Base-by-base conservation (phyloP, 179 eudicot genomes). In the Beta macrorhiza region DNA sequence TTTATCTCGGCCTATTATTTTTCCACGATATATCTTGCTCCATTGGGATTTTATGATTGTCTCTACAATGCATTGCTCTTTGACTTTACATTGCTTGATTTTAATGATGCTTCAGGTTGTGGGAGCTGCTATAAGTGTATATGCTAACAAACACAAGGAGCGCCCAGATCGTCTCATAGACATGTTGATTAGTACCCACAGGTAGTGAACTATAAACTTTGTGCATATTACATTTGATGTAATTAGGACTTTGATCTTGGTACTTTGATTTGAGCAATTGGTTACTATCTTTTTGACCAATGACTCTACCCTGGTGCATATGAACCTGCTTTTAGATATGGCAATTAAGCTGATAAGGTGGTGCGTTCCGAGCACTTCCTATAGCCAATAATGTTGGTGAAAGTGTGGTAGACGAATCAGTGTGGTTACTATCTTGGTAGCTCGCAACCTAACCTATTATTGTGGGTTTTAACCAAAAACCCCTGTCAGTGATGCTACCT, bases 161-260 rank as follows among this genome's bases (percentile, higher is more conserved):
- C 93, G 99, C 37, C 99, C 99, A 52, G 99, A 94, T 86, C 99
- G 99, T 80, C 99, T 96, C 83, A 96, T 96, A 87, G 99, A 96
- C 89, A 94, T 94, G 98, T 82, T 96, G 82, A 92, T 87, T 37
- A 96, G 98, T 76, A 92, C 92, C 84, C 99, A 96, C 91, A 95
- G 97, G 98, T 95, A 88, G 82, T 51, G 67, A 78, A 70, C 58
- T 25, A 64, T 74, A 20, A 63, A 74, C 52, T 67, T 56, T 29
- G 16, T 47, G 44, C 52, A 22, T 56, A 63, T 57, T 75, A 42
- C 51, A 47, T 59, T 3, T 72, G 29, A 7, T 67, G 32, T 68
- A 58, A 65, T 79, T n/a, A 7, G 13, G 25, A 8, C 70, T 59
- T 8, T 10, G 0, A 8, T 5, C 20, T 5, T 49, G 22, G 25